These are phyloP conservation scores for Suillus cothurnatus DNA, from an alignment of 768 basidiomycete genomes.

Conservation along the genomic window DNA sequence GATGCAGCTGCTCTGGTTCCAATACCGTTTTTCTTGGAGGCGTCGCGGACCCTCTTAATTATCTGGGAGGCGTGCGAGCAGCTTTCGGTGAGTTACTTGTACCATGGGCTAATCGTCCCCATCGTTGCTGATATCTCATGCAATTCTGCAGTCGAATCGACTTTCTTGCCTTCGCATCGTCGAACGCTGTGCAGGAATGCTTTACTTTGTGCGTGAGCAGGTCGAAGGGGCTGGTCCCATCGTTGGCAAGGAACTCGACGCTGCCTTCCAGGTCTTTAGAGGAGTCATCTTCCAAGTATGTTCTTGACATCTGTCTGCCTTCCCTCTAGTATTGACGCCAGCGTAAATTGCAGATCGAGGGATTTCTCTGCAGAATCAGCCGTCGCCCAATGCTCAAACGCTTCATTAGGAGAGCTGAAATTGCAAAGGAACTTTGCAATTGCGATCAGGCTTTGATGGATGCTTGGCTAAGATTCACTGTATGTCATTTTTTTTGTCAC, in stretches of 20 bases:
- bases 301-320: neutral
- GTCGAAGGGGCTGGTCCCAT: slow-evolving; percentile 55
- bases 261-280: slow-evolving; percentile 52
- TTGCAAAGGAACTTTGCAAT: slow-evolving; percentile 48
- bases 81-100: slow-evolving; percentile 54
- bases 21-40: slow-evolving; percentile 53
- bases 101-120: neutral
- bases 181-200: slow-evolving; percentile 71
- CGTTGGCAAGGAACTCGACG: slow-evolving; percentile 51
- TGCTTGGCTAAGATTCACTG: slow-evolving; percentile 26
- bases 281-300: slow-evolving; percentile 36
- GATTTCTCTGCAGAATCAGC: slow-evolving; percentile 58
- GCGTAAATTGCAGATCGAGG: slow-evolving; percentile 40
- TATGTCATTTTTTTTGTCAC: neutral
- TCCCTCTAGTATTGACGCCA: neutral
- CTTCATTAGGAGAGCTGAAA: slow-evolving; percentile 76
- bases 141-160: slow-evolving; percentile 56
- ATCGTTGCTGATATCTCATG: neutral
- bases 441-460: slow-evolving; percentile 58
- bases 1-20: slow-evolving; percentile 47
- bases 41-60: slow-evolving; percentile 51
- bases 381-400: slow-evolving; percentile 76
- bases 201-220: slow-evolving; percentile 65
- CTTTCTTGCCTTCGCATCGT: slow-evolving; percentile 70
- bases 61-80: slow-evolving; percentile 67